phyloP scores from a whole-genome alignment of 441 rosid species.

The Bocquillonia castaneifolia region DNA sequence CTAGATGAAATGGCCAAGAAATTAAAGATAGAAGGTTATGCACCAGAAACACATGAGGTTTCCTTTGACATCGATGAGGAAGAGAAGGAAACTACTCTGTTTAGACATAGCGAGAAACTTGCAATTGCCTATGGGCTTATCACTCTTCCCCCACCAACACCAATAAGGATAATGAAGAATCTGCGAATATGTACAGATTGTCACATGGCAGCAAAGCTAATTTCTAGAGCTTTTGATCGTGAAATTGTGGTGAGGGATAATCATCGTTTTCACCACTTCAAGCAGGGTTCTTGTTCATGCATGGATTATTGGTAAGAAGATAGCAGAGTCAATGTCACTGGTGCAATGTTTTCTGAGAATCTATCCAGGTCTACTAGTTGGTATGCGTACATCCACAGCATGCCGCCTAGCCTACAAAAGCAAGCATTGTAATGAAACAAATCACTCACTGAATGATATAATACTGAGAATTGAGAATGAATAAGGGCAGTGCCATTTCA shows the following conservation, averaged over 20 bases:
- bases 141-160: constrained; percentile 32
- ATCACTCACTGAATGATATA: background rate
- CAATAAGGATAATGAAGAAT: constrained; percentile 55
- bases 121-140: constrained; percentile 54
- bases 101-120: constrained; percentile 50
- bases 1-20: constrained; percentile 39
- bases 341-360: background rate
- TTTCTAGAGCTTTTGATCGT: constrained; percentile 41
- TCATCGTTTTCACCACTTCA: constrained; percentile 54
- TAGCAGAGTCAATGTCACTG: background rate
- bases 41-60: constrained; percentile 37
- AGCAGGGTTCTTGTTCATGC: constrained; percentile 55
- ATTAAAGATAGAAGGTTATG: constrained; percentile 42
- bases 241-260: constrained; percentile 52
- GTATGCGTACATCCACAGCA: background rate
- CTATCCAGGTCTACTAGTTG: background rate
- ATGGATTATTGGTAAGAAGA: constrained; percentile 44
- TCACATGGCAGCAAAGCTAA: constrained; percentile 43
- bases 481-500: background rate
- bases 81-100: constrained; percentile 44
- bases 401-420: background rate
- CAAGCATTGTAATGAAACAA: background rate
- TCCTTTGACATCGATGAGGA: constrained; percentile 50
- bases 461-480: background rate
- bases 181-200: constrained; percentile 56